These are phyloP conservation scores for Herpetospermum pedunculosum DNA, from an alignment of 306 rosid species.

Conservation along the genomic window DNA sequence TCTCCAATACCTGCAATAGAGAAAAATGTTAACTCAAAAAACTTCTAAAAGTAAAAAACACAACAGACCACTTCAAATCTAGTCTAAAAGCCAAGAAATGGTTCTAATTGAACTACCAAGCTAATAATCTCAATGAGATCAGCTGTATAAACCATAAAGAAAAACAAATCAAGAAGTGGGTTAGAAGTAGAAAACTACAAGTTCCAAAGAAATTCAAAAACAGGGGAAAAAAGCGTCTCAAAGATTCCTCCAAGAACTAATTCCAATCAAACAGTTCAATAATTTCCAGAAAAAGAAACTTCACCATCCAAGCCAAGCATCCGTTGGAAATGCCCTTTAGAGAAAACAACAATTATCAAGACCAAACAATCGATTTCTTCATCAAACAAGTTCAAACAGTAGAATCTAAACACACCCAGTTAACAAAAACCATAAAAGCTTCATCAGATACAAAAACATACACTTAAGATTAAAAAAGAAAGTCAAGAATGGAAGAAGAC, in stretches of 20 bases:
- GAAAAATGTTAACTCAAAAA: background rate
- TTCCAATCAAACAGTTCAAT: background rate
- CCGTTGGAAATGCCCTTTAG: background rate
- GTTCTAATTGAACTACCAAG: background rate
- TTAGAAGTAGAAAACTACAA: background rate
- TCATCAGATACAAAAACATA: background rate
- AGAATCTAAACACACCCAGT: background rate
- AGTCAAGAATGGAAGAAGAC: background rate
- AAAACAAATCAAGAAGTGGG: background rate
- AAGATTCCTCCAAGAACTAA: background rate
- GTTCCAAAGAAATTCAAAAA: too few species aligned
- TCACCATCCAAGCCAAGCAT: background rate
- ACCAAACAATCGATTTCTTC: background rate
- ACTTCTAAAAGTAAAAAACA: background rate
- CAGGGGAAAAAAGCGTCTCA: background rate
- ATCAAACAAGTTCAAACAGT: background rate
- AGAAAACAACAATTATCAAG: background rate
- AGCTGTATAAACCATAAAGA: background rate
- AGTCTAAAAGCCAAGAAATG: background rate
- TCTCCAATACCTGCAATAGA: constrained; percentile 14
- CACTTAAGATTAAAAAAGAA: background rate
- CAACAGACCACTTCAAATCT: background rate
- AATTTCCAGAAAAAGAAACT: background rate
- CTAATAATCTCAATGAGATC: background rate
- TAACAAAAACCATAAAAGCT: background rate